Conservation (phyloP, 2,329 filamentous ascomycete genomes). For the Pestalotiopsis sp. region DNA sequence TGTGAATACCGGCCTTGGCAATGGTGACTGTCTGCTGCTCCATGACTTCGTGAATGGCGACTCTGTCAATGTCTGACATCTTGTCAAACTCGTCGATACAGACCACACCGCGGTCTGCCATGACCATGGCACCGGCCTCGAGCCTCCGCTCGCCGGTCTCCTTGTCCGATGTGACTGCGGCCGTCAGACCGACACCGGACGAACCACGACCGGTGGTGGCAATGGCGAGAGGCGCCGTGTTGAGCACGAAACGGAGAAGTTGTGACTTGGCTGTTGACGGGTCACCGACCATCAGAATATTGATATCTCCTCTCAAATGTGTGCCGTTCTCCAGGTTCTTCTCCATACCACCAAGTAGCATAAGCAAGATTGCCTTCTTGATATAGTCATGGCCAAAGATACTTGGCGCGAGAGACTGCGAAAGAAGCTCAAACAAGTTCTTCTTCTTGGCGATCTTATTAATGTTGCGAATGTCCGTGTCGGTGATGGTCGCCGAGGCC, state of each 20-base stretch:
- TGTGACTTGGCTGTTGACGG: constrained; percentile 99
- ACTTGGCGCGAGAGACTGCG: constrained; percentile 92
- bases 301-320: constrained; percentile 97
- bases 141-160: constrained; percentile 94
- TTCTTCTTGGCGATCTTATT: constrained; percentile 96
- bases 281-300: constrained; percentile 98
- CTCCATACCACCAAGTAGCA: constrained; percentile 94
- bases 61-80: constrained; percentile 97
- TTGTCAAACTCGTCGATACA: constrained; percentile 99
- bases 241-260: constrained; percentile 92
- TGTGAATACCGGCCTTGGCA: constrained; percentile 97
- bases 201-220: constrained; percentile 96
- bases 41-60: constrained; percentile 99
- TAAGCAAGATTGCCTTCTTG: constrained; percentile 94
- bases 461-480: constrained; percentile 97
- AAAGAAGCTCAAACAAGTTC: constrained; percentile 89
- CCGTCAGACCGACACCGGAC: constrained; percentile 95
- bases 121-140: constrained; percentile 98
- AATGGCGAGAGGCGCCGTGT: constrained; percentile 94
- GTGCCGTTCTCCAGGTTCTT: constrained; percentile 99
- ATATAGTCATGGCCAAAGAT: constrained; percentile 98
- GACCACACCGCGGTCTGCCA: constrained; percentile 93
- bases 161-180: constrained; percentile 94
- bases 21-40: constrained; percentile 99
- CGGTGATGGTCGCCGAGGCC: constrained; percentile 88